Conservation (phyloP, 495 filamentous ascomycete species). For the Neurospora sp. region DNA sequence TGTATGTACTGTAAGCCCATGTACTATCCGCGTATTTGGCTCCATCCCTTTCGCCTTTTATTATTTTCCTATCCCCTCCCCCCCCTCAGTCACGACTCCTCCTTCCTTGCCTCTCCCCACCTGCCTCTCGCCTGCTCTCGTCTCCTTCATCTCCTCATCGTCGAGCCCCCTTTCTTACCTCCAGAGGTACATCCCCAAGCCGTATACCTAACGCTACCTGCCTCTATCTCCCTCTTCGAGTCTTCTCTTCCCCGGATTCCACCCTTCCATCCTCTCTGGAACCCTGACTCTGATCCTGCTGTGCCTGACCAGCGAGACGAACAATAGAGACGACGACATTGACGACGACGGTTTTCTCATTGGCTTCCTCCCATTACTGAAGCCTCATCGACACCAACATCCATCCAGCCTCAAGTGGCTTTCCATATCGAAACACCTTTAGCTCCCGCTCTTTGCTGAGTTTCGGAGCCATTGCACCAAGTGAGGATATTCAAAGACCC, state of each 20-base stretch:
- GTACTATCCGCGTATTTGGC: not conserved
- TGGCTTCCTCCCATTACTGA: not conserved
- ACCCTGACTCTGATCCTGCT: not conserved
- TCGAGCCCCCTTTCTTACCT: not conserved
- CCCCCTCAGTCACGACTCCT: not conserved
- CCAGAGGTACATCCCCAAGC: not conserved
- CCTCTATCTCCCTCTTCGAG: not conserved
- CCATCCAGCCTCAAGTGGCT: not conserved
- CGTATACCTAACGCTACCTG: not conserved
- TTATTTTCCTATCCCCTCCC: not conserved
- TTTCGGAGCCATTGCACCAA: constrained; percentile 19
- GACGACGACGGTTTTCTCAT: not conserved
- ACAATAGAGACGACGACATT: not conserved
- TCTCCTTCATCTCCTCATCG: not conserved
- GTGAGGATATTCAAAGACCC: not conserved
- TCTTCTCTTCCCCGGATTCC: not conserved
- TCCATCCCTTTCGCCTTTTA: not conserved
- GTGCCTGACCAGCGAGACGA: not conserved
- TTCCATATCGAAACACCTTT: not conserved
- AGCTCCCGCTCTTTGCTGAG: constrained; percentile 32
- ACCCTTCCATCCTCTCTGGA: not conserved
- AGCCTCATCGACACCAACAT: not conserved
- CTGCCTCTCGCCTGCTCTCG: not conserved
- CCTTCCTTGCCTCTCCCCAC: not conserved
- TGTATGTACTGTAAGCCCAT: not conserved